These are phyloP conservation scores for Neofusicoccum kwambonambiense DNA, from an alignment of 2,329 filamentous ascomycete genomes.

Conservation along the genomic window DNA sequence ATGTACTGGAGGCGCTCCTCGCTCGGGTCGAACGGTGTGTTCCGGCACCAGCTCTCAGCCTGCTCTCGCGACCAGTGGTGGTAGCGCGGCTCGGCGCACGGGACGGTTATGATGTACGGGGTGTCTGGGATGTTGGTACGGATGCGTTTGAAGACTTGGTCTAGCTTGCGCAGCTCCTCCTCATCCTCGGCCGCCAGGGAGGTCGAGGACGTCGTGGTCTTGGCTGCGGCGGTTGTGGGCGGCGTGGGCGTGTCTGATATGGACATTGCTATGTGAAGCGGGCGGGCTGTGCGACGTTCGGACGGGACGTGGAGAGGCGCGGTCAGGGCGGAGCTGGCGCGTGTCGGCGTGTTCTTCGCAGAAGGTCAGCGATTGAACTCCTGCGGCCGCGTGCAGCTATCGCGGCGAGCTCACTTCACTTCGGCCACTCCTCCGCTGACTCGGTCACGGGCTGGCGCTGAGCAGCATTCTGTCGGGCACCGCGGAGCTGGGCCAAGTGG, in stretches of 20 bases:
- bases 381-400: neutral
- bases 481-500: constrained; percentile 7
- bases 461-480: constrained; percentile 17
- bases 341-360: constrained; percentile 7
- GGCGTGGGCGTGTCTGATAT: constrained; percentile 31
- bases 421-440: constrained; percentile 18
- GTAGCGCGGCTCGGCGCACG: constrained; percentile 44
- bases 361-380: neutral
- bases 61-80: constrained; percentile 43
- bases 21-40: constrained; percentile 53
- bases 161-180: constrained; percentile 40
- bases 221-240: constrained; percentile 28
- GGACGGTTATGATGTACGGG: constrained; percentile 50
- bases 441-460: constrained; percentile 18
- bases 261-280: constrained; percentile 28
- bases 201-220: neutral
- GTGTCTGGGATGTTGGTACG: constrained; percentile 40
- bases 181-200: constrained; percentile 30
- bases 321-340: constrained; percentile 13
- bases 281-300: constrained; percentile 14
- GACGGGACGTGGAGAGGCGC: constrained; percentile 10
- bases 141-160: constrained; percentile 45
- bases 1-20: constrained; percentile 63
- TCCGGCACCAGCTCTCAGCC: constrained; percentile 42
- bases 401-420: constrained; percentile 12